Base-by-base conservation (phyloP, 2,329 filamentous ascomycete species). In the Exophiala dermatitidis region DNA sequence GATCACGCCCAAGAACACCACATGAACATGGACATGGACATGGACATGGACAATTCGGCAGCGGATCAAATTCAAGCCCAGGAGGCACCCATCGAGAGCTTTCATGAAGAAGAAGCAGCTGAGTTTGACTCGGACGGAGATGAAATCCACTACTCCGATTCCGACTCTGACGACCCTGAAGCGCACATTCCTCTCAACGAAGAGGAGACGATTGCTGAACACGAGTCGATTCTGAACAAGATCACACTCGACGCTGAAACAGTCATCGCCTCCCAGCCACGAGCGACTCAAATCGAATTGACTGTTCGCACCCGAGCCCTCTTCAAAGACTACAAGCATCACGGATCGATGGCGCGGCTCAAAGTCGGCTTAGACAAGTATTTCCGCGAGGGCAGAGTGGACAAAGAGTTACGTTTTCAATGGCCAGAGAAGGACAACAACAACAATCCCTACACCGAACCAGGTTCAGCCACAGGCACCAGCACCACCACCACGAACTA, bases 281-380 rank as follows among this genome's bases (percentile, higher is more conserved):
- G 59, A 38, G 44, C 48, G 10, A 62, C 60, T 28, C 57, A 59
- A 33, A n/a, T 57, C 34, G 33, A 45, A 12, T 48, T 62, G 1
- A 50, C 46, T 2, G 36, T 30, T 7, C 50, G 59, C 34, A 59
- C 57, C 2, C 52, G 50, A 40, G 36, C 42, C 2, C 37, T 62
- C 9, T 62, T 61, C 49, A 54, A 57, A 28, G 33, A 50, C 30
- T 62, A 62, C 48, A 46, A 53, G 30, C 43, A 53, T 12, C 49
- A 58, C 50, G 60, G 60, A 32, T 61, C 59, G 19, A 58, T 60
- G 55, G 40, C 46, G 3, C 54, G 56, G 5, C 56, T 62, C 29
- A 52, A 46, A 28, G 42, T 50, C 28, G 50, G 52, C 4, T 29
- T 62, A 4, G 53, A 55, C 12, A 54, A 58, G 49, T 60, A 58